Evolutionary conservation across 83 land plant species (phyloP).

Genomic region (Thuja plicata): DNA sequence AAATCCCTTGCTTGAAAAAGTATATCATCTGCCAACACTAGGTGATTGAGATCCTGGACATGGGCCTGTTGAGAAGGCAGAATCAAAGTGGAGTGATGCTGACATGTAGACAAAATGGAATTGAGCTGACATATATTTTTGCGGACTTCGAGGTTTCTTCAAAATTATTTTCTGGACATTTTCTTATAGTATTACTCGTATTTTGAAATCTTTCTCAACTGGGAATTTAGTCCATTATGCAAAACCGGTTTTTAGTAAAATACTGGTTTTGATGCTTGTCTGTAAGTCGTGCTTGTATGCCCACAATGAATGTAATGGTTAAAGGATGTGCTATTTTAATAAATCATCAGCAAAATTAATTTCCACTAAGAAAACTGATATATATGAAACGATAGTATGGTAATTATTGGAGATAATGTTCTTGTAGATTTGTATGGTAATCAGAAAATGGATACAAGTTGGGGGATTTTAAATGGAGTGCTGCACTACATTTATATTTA

Average conservation of each 20-base stretch:
- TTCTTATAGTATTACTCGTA: not conserved
- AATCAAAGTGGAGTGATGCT: not conserved
- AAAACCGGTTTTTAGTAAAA: not conserved
- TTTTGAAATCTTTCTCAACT: not conserved
- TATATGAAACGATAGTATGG: not conserved
- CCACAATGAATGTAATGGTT: not conserved
- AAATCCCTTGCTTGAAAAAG: not conserved
- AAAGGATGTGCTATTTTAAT: not conserved
- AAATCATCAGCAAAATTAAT: not conserved
- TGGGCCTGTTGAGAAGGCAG: not conserved
- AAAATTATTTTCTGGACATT: not conserved
- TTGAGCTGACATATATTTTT: not conserved
- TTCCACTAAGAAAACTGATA: not conserved
- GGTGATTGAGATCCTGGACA: not conserved
- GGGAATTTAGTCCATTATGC: not conserved
- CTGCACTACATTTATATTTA: not conserved
- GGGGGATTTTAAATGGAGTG: not conserved
- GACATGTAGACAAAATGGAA: not conserved
- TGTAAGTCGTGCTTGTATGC: not conserved
- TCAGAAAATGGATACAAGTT: not conserved
- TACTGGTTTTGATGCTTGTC: not conserved
- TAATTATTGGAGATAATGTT: not conserved
- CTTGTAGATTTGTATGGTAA: not conserved
- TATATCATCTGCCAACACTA: not conserved
- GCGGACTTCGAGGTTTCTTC: not conserved